These are phyloP conservation scores for Fusarium sp. DNA, from an alignment of 2,329 filamentous ascomycete genomes.

Conservation along the genomic window DNA sequence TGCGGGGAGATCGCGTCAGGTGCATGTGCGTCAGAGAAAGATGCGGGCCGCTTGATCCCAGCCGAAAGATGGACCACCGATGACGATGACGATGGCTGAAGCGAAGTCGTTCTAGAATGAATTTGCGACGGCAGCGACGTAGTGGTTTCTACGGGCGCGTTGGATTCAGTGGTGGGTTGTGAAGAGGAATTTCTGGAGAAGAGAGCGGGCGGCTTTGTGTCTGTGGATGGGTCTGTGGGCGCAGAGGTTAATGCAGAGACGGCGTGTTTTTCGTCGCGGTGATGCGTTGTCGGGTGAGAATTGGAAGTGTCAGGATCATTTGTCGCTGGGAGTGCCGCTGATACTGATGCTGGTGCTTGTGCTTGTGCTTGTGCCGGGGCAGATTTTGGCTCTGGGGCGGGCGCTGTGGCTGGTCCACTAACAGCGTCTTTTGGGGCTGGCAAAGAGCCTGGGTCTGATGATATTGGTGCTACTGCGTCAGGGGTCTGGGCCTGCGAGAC, in stretches of 20 bases:
- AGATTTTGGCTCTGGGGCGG: constrained; percentile 28
- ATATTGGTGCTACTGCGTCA: constrained; percentile 28
- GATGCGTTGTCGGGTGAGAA: constrained; percentile 46
- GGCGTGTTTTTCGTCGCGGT: constrained; percentile 45
- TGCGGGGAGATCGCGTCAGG: constrained; percentile 44
- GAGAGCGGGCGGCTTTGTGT: constrained; percentile 21
- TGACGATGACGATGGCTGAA: constrained; percentile 50
- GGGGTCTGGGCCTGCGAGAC: constrained; percentile 36
- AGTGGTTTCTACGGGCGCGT: constrained; percentile 22
- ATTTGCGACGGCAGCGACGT: constrained; percentile 42
- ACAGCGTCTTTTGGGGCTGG: constrained; percentile 13
- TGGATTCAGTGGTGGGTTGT: constrained; percentile 19
- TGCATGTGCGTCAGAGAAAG: constrained; percentile 43
- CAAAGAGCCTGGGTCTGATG: constrained; percentile 32
- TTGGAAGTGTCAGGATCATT: constrained; percentile 40
- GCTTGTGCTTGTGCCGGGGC: constrained; percentile 17
- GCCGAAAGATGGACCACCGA: constrained; percentile 40
- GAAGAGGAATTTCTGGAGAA: constrained; percentile 18
- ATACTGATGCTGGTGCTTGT: constrained; percentile 11
- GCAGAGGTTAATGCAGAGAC: constrained; percentile 33
- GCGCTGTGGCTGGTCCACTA: constrained; percentile 34
- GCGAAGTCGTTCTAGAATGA: constrained; percentile 51
- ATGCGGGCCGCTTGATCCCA: constrained; percentile 44
- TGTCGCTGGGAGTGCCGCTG: constrained; percentile 31
- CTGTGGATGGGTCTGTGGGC: constrained; percentile 23